phyloP scores from a whole-genome alignment of 306 rosid species.

The Quercus ilex region DNA sequence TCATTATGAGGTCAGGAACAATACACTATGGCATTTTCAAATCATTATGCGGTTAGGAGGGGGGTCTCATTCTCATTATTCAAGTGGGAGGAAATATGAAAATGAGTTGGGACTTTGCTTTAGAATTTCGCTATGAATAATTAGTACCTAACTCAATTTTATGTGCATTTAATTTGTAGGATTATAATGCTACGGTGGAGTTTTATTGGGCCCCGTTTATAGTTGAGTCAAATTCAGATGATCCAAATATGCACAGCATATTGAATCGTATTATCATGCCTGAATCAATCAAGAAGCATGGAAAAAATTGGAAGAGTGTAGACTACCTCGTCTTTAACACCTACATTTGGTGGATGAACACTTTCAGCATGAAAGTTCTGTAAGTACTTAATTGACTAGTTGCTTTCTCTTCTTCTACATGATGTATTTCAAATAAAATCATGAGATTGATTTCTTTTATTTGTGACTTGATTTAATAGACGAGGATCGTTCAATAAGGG shows the following conservation, averaged over 20 bases:
- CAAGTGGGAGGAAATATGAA: neutral
- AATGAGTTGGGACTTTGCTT: conserved; percentile 20
- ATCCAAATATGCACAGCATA: conserved; percentile 84
- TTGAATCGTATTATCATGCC: conserved; percentile 85
- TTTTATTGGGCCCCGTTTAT: conserved; percentile 97
- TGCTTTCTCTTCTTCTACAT: no score
- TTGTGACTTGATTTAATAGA: conserved; percentile 30
- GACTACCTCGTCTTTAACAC: conserved; percentile 87
- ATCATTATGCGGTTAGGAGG: neutral
- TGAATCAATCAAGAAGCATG: conserved; percentile 83
- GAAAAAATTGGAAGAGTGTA: conserved; percentile 68
- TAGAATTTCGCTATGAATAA: conserved; percentile 4
- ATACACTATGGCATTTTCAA: neutral
- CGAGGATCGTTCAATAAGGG: conserved; percentile 89
- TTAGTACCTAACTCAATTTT: neutral
- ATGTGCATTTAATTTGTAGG: conserved; percentile 45
- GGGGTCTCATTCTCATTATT: neutral
- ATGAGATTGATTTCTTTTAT: conserved; percentile 1
- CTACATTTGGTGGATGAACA: conserved; percentile 99
- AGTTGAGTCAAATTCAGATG: conserved; percentile 95
- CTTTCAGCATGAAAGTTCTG: conserved; percentile 75
- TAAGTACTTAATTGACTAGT: conserved; percentile 30
- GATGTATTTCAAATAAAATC: neutral
- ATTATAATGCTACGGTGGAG: conserved; percentile 80
- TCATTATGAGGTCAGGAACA: no score